A percentile compares a stretch with the other conserved stretches of the same genome.
These are phyloP conservation scores for Linnemannia hyalina DNA, from an alignment of 192 early-diverging fungal genomes.

Conservation along the genomic window DNA sequence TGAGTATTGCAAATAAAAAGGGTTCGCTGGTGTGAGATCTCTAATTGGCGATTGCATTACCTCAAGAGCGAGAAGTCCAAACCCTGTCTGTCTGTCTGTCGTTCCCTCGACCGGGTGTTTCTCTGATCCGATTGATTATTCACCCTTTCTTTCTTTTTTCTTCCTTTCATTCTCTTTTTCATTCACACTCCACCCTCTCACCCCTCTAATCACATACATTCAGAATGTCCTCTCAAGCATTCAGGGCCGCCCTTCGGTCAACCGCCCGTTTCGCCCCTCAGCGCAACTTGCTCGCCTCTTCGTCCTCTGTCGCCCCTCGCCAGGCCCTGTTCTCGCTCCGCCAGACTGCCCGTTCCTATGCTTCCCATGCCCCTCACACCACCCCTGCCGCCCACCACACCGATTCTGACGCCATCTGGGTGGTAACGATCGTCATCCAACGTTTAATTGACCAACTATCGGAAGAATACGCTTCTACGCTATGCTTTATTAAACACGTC, in stretches of 20 bases:
- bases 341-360: conserved; percentile 45
- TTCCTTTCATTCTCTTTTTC: conserved; percentile 2
- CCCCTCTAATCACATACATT: not conserved
- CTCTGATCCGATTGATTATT: not conserved
- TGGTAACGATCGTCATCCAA: conserved; percentile 14
- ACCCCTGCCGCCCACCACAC: conserved; percentile 11
- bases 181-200: not conserved
- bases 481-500: not conserved
- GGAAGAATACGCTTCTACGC: not conserved
- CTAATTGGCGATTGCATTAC: not conserved
- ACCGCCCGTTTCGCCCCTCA: conserved; percentile 8
- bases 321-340: conserved; percentile 40
- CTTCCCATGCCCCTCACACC: conserved; percentile 15
- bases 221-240: conserved; percentile 39
- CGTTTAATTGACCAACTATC: not conserved
- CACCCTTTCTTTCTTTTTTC: conserved; percentile 11
- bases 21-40: not conserved
- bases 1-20: not conserved
- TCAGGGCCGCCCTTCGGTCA: conserved; percentile 46
- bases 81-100: no score
- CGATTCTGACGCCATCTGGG: conserved; percentile 40
- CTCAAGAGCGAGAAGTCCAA: not conserved
- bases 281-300: not conserved
- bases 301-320: conserved; percentile 21
- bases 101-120: no score